Evolutionary conservation across 768 basidiomycete species (phyloP).

Genomic region (Coprinopsis sp.): DNA sequence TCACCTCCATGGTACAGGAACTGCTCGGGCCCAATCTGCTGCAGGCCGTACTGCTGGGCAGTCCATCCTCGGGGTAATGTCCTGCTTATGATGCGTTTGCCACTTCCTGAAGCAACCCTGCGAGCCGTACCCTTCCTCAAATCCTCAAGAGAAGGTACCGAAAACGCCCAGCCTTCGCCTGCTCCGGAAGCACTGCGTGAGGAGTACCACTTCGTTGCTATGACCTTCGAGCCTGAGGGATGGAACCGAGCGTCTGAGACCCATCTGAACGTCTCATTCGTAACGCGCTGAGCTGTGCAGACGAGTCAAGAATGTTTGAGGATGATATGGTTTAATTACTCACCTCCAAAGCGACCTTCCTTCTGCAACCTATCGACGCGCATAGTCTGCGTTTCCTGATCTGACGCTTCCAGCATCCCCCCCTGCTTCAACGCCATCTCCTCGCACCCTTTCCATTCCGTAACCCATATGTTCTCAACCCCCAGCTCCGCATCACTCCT

Average conservation of each 20-base stretch:
- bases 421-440: conserved; percentile 47
- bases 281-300: conserved; percentile 42
- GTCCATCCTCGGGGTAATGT: conserved; percentile 61
- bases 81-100: conserved; percentile 50
- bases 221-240: conserved; percentile 53
- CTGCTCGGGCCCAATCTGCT: conserved; percentile 74
- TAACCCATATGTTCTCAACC: conserved; percentile 72
- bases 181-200: conserved; percentile 59
- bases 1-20: conserved; percentile 58
- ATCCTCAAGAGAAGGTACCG: conserved; percentile 40
- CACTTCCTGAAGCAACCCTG: conserved; percentile 38
- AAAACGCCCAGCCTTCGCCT: conserved; percentile 70
- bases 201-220: conserved; percentile 81
- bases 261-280: conserved; percentile 73
- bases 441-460: conserved; percentile 61
- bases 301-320: not conserved
- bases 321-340: conserved; percentile 15
- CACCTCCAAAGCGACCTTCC: conserved; percentile 52
- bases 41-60: conserved; percentile 53
- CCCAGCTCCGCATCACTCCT: conserved; percentile 70
- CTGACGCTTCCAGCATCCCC: conserved; percentile 26
- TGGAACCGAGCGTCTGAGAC: conserved; percentile 69
- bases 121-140: conserved; percentile 17
- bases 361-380: conserved; percentile 48
- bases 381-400: conserved; percentile 42